Evolutionary conservation across 495 filamentous ascomycete genomes (phyloP), one percentile per base, ranked within the genome.

Genomic region (Letharia columbiana): DNA sequence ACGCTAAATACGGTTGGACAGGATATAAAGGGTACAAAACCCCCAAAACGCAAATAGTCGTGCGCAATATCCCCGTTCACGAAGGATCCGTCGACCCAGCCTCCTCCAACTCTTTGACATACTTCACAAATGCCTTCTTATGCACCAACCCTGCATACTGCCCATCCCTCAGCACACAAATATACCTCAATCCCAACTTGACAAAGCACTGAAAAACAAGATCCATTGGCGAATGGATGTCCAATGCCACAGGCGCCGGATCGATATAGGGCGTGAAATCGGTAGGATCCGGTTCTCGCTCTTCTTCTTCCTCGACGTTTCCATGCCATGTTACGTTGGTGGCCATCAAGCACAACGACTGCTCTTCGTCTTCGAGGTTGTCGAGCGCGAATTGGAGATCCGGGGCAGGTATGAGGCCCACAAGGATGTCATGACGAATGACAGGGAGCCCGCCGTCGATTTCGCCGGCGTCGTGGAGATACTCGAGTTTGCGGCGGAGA

Each of bases 91-190:
- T 71, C 50, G 63, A 41, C 60, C 66, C 66, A 18, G 63, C 64
- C 74, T 85, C 83, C 70, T 92, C 89, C 45, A 91, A 74, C 71
- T 92, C 85, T 67, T 90, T 91, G 77, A 96, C 86, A 74, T 92
- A 96, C 76, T 91, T 95, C 62, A 96, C 93, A 79, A 98, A 98
- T 31, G 86, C 84, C 79, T 98, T 98, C 78, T 97, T 98, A 76
- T 98, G 94, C 35, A 96, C 90, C 79, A 98, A 81, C 63, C 94
- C 94, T 3, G 90, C 90, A 77, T 90, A 98, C 45, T 85, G 82
- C 31, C 94, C 94, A 71, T 96, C 85, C 49, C 79, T 83, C 35
- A 96, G 75, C 28, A 96, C 92, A 76, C 94, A 98, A 54, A 98
- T 86, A 75, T 97, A 98, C 64, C 94, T 81, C 67, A 98, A 74